Percentiles rank a stretch among this genome's conserved stretches.
Evolutionary conservation across 306 rosid species (phyloP).

Genomic region (Castanospermum australe): DNA sequence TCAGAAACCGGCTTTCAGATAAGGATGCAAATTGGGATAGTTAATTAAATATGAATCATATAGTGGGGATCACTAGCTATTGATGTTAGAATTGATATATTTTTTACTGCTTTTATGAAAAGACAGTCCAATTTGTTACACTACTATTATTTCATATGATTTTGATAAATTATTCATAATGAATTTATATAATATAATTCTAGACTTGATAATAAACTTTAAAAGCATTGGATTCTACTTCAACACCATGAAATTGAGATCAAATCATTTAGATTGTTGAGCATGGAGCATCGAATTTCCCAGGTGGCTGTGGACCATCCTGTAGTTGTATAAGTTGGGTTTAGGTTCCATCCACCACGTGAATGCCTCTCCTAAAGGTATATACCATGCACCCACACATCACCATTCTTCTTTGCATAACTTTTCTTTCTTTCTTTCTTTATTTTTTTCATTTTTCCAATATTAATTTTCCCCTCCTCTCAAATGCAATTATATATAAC

Average conservation of each 20-base stretch:
- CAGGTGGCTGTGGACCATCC: not conserved
- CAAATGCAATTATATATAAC: not conserved
- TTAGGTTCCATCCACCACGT: not conserved
- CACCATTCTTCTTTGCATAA: not conserved
- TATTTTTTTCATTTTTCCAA: not conserved
- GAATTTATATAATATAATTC: no score
- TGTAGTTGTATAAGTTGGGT: not conserved
- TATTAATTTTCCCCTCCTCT: not conserved
- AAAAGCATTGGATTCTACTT: not conserved
- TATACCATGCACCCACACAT: not conserved
- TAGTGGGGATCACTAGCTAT: no score
- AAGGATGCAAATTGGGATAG: no score
- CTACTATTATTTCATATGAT: no score
- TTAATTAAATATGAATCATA: no score
- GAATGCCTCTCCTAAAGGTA: conserved; percentile 20
- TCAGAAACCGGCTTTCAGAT: no score
- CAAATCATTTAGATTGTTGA: not conserved
- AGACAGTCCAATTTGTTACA: not conserved
- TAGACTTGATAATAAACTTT: not conserved
- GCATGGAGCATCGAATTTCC: not conserved
- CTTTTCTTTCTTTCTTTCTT: not conserved
- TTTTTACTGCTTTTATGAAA: not conserved
- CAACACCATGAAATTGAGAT: not conserved
- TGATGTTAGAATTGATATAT: not conserved
- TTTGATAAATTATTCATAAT: no score